These are phyloP conservation scores for Podospora didyma DNA, from an alignment of 495 filamentous ascomycete species.

Conservation along the genomic window DNA sequence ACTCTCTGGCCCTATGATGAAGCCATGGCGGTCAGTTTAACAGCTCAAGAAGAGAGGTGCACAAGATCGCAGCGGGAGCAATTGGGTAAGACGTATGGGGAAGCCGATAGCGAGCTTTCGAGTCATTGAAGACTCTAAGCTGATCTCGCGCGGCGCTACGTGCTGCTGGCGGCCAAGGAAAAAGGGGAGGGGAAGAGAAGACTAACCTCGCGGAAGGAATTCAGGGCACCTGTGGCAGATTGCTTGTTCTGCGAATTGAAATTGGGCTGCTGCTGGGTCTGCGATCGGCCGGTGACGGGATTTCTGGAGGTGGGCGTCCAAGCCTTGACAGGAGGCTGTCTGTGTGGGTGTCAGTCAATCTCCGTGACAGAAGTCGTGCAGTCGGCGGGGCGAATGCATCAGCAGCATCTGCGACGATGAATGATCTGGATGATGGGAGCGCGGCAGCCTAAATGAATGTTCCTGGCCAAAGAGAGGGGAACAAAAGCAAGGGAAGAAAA, in stretches of 20 bases:
- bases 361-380: slow-evolving; percentile 9
- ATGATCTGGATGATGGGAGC: slow-evolving; percentile 14
- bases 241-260: slow-evolving; percentile 26
- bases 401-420: slow-evolving; percentile 17
- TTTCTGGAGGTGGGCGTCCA: slow-evolving; percentile 33
- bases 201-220: slow-evolving; percentile 33
- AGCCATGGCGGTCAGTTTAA: slow-evolving; percentile 7
- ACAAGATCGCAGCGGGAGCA: not conserved
- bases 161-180: not conserved
- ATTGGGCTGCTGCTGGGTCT: slow-evolving; percentile 22
- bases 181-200: not conserved
- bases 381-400: not conserved
- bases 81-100: not conserved
- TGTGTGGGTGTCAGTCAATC: slow-evolving; percentile 28
- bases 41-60: slow-evolving; percentile 11
- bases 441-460: slow-evolving; percentile 3
- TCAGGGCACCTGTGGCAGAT: slow-evolving; percentile 15
- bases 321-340: slow-evolving; percentile 37
- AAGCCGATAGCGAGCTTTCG: not conserved
- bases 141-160: too few relatives aligned
- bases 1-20: slow-evolving; percentile 59
- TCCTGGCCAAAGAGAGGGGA: not conserved
- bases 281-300: slow-evolving; percentile 34
- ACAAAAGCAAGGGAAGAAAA: not conserved
- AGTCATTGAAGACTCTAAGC: too few relatives aligned